These are phyloP conservation scores for Magnusiomyces magnusii DNA, from an alignment of 1,139 yeast genomes.

Conservation along the genomic window DNA sequence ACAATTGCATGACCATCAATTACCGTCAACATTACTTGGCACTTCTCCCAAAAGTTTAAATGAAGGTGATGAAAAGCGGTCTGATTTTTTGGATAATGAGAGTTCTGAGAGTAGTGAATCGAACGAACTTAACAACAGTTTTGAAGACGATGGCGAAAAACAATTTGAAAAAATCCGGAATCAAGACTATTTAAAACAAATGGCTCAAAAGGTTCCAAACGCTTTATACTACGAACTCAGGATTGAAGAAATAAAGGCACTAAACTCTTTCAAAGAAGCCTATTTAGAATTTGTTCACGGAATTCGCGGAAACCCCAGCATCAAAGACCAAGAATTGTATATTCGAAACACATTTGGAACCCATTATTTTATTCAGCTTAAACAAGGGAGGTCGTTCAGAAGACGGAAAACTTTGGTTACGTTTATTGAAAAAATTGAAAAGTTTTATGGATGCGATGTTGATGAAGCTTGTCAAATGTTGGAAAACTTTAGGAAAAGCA, in stretches of 20 bases:
- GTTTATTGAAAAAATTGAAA: slow-evolving; percentile 1
- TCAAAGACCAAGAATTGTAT: slow-evolving; percentile 3
- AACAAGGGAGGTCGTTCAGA: slow-evolving; percentile 4
- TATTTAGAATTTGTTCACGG: slow-evolving; percentile 3
- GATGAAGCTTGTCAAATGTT: not conserved
- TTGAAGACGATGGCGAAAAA: not conserved
- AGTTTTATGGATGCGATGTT: not conserved
- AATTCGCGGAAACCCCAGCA: slow-evolving; percentile 3
- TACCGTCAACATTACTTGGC: no score
- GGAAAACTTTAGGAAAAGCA: not conserved
- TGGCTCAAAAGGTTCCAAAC: not conserved
- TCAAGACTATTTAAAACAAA: not conserved
- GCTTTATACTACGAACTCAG: slow-evolving; percentile 1
- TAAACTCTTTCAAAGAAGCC: slow-evolving; percentile 3
- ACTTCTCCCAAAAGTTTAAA: no score
- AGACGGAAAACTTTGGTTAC: slow-evolving; percentile 1
- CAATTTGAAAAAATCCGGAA: no score
- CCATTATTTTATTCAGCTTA: slow-evolving; percentile 5
- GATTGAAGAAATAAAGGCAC: slow-evolving; percentile 4
- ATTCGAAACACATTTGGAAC: slow-evolving; percentile 4
- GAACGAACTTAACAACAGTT: not conserved
- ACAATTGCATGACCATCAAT: no score
- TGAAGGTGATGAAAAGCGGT: no score
- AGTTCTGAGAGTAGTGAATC: no score
- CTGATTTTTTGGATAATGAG: no score